Percentiles rank a stretch among this genome's conserved stretches.
Conservation (phyloP, 768 basidiomycete genomes). For the Cystofilobasidium capitatum region DNA sequence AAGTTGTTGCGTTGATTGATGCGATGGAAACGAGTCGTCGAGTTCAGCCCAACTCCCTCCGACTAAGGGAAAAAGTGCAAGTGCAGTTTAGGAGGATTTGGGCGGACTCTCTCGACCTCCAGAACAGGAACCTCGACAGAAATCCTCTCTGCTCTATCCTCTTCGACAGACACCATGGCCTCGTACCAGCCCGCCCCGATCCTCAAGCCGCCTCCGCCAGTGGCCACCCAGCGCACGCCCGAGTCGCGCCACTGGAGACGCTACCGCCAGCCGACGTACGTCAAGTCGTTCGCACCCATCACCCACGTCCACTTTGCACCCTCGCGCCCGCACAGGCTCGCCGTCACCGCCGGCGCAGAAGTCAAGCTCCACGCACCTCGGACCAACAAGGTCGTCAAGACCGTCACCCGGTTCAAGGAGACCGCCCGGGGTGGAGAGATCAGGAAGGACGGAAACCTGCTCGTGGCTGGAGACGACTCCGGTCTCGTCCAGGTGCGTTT, state of each 20-base stretch:
- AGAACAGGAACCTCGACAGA: too few relatives aligned
- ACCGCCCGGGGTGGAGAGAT: constrained; percentile 82
- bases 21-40: too few relatives aligned
- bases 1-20: too few relatives aligned
- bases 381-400: constrained; percentile 93
- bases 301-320: constrained; percentile 88
- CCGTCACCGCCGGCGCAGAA: constrained; percentile 85
- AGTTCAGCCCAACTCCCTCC: too few relatives aligned
- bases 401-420: constrained; percentile 93
- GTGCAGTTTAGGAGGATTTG: too few relatives aligned
- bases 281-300: constrained; percentile 94
- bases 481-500: constrained; percentile 63
- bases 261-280: constrained; percentile 80
- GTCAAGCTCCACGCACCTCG: constrained; percentile 93
- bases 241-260: constrained; percentile 81
- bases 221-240: constrained; percentile 50
- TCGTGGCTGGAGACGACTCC: constrained; percentile 89
- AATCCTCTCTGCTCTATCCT: too few relatives aligned
- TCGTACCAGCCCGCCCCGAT: constrained; percentile 64
- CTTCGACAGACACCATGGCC: constrained; percentile 15
- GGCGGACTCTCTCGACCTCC: too few relatives aligned
- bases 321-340: constrained; percentile 81
- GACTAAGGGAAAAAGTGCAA: too few relatives aligned
- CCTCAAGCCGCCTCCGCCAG: constrained; percentile 51
- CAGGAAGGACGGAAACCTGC: constrained; percentile 82